Percentiles rank a stretch among this genome's conserved stretches.
These are phyloP conservation scores for Leccinum variicolor DNA, from an alignment of 768 basidiomycete species.

Conservation along the genomic window DNA sequence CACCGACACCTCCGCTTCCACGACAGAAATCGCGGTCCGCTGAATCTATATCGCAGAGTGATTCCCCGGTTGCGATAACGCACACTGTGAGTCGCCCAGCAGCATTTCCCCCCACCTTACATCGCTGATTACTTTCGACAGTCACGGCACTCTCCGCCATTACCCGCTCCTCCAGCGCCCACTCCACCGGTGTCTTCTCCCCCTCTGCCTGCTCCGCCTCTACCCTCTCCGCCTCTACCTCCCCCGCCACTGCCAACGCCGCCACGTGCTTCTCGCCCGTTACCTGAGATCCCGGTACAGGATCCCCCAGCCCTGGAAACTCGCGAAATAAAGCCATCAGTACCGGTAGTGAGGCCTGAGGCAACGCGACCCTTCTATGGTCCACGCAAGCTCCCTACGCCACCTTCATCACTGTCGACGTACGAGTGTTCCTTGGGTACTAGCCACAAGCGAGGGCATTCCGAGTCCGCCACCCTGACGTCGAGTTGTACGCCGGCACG, in stretches of 20 bases:
- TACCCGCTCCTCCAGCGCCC: slow-evolving; percentile 13
- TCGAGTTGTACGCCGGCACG: slow-evolving; percentile 30
- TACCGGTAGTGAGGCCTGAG: slow-evolving; percentile 17
- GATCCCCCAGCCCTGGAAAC: slow-evolving; percentile 11
- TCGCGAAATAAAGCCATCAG: slow-evolving; percentile 16
- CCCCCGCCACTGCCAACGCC: slow-evolving; percentile 26
- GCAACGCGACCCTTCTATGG: slow-evolving; percentile 16
- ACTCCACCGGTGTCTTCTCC: slow-evolving; percentile 13
- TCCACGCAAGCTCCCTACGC: slow-evolving; percentile 32
- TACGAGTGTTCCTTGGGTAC: slow-evolving; percentile 20
- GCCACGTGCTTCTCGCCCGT: slow-evolving; percentile 26
- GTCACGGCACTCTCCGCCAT: slow-evolving; percentile 26
- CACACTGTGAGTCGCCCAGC: slow-evolving; percentile 19
- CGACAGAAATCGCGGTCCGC: slow-evolving; percentile 34
- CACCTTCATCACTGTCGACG: slow-evolving; percentile 25
- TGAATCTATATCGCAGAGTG: slow-evolving; percentile 29
- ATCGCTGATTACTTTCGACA: slow-evolving; percentile 8
- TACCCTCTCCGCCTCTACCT: slow-evolving; percentile 23
- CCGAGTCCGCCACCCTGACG: slow-evolving; percentile 22
- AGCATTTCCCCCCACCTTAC: slow-evolving; percentile 2
- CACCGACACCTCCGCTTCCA: slow-evolving; percentile 55
- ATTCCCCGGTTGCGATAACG: slow-evolving; percentile 28
- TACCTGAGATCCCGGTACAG: slow-evolving; percentile 29
- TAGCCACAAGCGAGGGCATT: slow-evolving; percentile 16
- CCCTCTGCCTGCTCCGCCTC: slow-evolving; percentile 16